Conservation (phyloP, 2,329 filamentous ascomycete genomes). For the Bretziella fagacearum region DNA sequence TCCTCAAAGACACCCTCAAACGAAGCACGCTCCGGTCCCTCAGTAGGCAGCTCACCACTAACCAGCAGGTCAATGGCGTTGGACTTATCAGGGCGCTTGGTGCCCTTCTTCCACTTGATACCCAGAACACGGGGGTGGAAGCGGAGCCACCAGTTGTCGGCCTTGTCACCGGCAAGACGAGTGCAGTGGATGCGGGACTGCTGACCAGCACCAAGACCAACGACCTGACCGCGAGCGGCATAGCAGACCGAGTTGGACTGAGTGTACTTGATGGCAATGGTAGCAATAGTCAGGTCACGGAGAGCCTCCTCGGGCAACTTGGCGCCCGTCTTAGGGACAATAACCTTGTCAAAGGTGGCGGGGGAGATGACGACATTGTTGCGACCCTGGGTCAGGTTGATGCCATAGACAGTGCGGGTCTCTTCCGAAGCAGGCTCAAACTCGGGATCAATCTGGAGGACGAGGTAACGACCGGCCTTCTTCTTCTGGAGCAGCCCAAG, state of each 20-base stretch:
- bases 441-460: slow-evolving; percentile 82
- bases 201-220: slow-evolving; percentile 89
- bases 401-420: slow-evolving; percentile 74
- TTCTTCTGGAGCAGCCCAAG: slow-evolving; percentile 91
- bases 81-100: slow-evolving; percentile 92
- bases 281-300: slow-evolving; percentile 83
- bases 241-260: slow-evolving; percentile 99
- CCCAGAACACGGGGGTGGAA: slow-evolving; percentile 79
- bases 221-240: slow-evolving; percentile 78
- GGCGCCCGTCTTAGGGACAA: slow-evolving; percentile 65
- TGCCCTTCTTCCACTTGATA: slow-evolving; percentile 95
- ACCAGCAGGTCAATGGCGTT: slow-evolving; percentile 95
- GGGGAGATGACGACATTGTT: slow-evolving; percentile 82
- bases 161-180: slow-evolving; percentile 89
- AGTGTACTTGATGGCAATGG: slow-evolving; percentile 95
- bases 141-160: slow-evolving; percentile 98
- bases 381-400: slow-evolving; percentile 76
- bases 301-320: slow-evolving; percentile 64
- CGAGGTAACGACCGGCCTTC: slow-evolving; percentile 93
- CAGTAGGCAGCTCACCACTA: slow-evolving; percentile 72
- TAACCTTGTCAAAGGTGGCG: slow-evolving; percentile 66
- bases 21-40: slow-evolving; percentile 64
- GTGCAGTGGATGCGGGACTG: slow-evolving; percentile 98
- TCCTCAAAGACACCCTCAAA: slow-evolving; percentile 86
- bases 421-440: slow-evolving; percentile 71